These are phyloP conservation scores for Backusella liffmaniae DNA, from an alignment of 192 early-diverging fungal species.

Conservation along the genomic window DNA sequence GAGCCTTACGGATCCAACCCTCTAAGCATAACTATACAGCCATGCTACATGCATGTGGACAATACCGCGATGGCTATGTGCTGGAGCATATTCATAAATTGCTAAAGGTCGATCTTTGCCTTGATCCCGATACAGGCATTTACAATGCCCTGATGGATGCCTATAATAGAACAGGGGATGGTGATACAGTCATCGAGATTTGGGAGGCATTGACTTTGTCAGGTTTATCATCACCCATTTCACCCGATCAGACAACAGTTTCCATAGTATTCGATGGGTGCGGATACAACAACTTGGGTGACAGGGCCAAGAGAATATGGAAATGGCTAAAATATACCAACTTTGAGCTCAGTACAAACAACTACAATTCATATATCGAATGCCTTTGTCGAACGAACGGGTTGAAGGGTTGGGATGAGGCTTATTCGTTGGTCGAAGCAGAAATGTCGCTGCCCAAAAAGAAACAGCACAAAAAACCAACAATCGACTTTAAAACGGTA, in stretches of 20 bases:
- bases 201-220: conserved; percentile 36
- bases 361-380: conserved; percentile 45
- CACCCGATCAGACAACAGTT: conserved; percentile 33
- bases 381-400: conserved; percentile 32
- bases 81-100: conserved; percentile 35
- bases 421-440: conserved; percentile 2
- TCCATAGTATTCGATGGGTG: conserved; percentile 43
- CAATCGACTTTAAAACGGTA: conserved; percentile 24
- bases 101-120: conserved; percentile 39
- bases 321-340: conserved; percentile 14
- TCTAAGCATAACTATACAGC: conserved; percentile 30
- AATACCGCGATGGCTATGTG: conserved; percentile 13
- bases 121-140: conserved; percentile 38
- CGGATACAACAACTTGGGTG: conserved; percentile 23
- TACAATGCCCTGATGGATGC: conserved; percentile 49
- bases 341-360: conserved; percentile 35
- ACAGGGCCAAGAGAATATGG: conserved; percentile 34
- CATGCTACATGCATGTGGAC: conserved; percentile 28
- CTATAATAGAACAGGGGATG: conserved; percentile 37
- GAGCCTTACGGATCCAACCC: conserved; percentile 27
- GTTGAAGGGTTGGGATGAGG: conserved; percentile 17
- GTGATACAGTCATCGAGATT: conserved; percentile 31
- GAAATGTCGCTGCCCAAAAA: conserved; percentile 21
- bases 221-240: not conserved
- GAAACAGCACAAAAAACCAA: not conserved